A percentile compares a stretch with the other conserved stretches of the same genome.
phyloP scores from a whole-genome alignment of 441 rosid genomes.

The Bruguiera hainesii region DNA sequence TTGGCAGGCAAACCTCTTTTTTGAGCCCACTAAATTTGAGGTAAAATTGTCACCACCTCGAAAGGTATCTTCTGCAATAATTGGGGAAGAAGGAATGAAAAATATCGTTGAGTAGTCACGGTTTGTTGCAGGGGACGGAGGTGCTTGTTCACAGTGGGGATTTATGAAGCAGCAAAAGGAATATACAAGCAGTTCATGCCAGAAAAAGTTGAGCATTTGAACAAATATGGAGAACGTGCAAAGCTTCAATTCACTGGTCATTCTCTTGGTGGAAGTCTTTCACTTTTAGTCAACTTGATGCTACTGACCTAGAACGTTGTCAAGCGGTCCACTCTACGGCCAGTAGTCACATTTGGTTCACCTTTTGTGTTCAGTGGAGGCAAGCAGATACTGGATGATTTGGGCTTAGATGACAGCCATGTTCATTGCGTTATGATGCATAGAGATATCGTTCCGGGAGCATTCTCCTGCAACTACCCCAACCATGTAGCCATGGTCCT shows the following conservation, averaged over 20 bases:
- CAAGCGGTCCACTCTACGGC: slow-evolving; percentile 51
- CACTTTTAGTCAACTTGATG: slow-evolving; percentile 73
- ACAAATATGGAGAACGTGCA: slow-evolving; percentile 58
- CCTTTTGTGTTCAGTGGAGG: slow-evolving; percentile 91
- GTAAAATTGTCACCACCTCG: slow-evolving; percentile 25
- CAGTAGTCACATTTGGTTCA: slow-evolving; percentile 80
- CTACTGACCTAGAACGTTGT: slow-evolving; percentile 53
- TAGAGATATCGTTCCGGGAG: slow-evolving; percentile 91
- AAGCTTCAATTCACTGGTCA: slow-evolving; percentile 85
- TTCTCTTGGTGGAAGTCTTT: slow-evolving; percentile 92
- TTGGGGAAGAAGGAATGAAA: neutral
- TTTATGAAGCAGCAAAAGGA: slow-evolving; percentile 93
- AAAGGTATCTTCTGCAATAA: neutral
- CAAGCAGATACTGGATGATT: slow-evolving; percentile 49
- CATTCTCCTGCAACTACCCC: slow-evolving; percentile 91
- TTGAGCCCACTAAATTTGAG: slow-evolving; percentile 84
- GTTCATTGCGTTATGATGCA: slow-evolving; percentile 80
- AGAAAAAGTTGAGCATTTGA: slow-evolving; percentile 61
- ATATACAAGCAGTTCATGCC: slow-evolving; percentile 76
- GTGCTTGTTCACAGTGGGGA: slow-evolving; percentile 86
- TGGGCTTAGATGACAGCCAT: slow-evolving; percentile 76
- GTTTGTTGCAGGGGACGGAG: slow-evolving; percentile 50
- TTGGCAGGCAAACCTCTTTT: slow-evolving; percentile 88
- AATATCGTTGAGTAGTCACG: neutral
- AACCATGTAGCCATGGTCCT: slow-evolving; percentile 71